These are phyloP conservation scores for Coriolopsis trogii DNA, from an alignment of 1,284 basidiomycete species.

Conservation along the genomic window DNA sequence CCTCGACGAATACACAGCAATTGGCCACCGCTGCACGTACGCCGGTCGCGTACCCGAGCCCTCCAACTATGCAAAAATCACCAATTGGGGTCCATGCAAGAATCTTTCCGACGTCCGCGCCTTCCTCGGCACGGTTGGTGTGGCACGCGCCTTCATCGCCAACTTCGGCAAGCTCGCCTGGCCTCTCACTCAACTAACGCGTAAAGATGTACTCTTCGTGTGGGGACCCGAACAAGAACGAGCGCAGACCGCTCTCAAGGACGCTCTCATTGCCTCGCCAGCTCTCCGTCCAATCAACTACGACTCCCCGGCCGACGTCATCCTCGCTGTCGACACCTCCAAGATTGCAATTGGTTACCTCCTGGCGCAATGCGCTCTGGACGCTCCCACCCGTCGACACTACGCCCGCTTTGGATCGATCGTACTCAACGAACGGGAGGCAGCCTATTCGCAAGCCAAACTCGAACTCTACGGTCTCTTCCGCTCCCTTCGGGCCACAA, in stretches of 20 bases:
- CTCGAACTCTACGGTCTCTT: constrained; percentile 44
- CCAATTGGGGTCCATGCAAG: constrained; percentile 28
- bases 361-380: constrained; percentile 32
- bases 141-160: constrained; percentile 23
- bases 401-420: constrained; percentile 35
- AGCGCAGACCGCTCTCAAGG: constrained; percentile 30
- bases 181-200: constrained; percentile 28
- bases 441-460: constrained; percentile 44
- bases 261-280: constrained; percentile 22
- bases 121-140: constrained; percentile 27
- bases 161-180: constrained; percentile 22
- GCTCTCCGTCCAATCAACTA: constrained; percentile 51
- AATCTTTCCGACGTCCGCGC: constrained; percentile 25
- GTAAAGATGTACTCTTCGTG: constrained; percentile 23
- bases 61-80: constrained; percentile 24
- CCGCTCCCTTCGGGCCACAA: constrained; percentile 30
- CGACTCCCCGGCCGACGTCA: constrained; percentile 40
- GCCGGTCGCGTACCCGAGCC: constrained; percentile 28
- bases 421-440: constrained; percentile 37
- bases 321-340: constrained; percentile 40
- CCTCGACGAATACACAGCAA: constrained; percentile 23
- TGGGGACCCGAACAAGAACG: constrained; percentile 28
- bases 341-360: constrained; percentile 38
- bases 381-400: constrained; percentile 15
- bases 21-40: constrained; percentile 33